Base-by-base conservation (phyloP, 2,329 filamentous ascomycete species). In the Epichloe sylvatica region DNA sequence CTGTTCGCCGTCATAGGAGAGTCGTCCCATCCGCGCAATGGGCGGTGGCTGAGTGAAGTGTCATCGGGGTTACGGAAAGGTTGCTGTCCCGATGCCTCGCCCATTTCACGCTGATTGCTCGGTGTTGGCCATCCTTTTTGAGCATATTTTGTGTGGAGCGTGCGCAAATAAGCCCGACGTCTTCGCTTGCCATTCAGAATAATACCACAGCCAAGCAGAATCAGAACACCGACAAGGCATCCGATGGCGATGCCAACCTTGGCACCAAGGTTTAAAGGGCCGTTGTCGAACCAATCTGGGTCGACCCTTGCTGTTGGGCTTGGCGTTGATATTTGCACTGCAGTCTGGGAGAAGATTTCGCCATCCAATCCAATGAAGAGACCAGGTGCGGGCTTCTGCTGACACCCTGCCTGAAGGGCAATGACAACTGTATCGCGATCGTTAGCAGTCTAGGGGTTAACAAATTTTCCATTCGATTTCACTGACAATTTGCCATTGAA, bases 241-340 rank as follows among this genome's bases (percentile, higher is more conserved):
- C 71, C 78, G 21, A 77, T 67, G 13, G 71, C 75, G 47, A 83
- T 76, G 53, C 78, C 80, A 0, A 80, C 76, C 49, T 78, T 76
- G 12, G 69, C 74, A 4, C 73, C 76, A 1, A 81, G 64, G 2
- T 64, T 70, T 7, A 83, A 59, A 0, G 75, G 68, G 0, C 73
- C 71, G 0, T 66, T 51, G 3, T 67, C 64, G 35, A 66, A 60
- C 58, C 71, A 70, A 33, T 67, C 61, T 0, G 68, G 64, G 39
- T 67, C 53, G n/a, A 72, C 61, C 0, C 64, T 63, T 7, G 67
- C 63, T 0, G 64, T 64, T 0, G 70, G 64, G 0, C 70, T 65
- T 0, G 78, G 75, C 0, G 66, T 64, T 2, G 76, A 78, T 48
- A 77, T 67, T 51, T 73, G 74, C 39, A 80, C 68, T 0, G 56